These are phyloP conservation scores for Puccinia horiana DNA, from an alignment of 1,284 basidiomycete genomes.

Conservation along the genomic window DNA sequence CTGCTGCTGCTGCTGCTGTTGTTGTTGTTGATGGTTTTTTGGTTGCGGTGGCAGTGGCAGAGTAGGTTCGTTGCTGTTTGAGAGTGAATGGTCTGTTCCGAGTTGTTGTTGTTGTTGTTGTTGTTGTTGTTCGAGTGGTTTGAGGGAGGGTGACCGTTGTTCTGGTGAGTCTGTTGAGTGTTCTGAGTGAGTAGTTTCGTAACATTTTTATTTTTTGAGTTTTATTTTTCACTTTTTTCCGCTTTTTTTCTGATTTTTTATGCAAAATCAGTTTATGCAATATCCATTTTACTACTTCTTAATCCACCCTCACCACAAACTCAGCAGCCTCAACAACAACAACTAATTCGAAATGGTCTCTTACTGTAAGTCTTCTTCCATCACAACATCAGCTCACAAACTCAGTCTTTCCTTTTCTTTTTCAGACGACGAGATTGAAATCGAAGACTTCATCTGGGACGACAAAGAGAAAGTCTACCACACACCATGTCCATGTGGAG, in stretches of 20 bases:
- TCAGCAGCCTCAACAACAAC: not conserved
- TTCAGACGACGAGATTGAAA: conserved; percentile 82
- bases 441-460: conserved; percentile 94
- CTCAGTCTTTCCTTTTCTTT: conserved; percentile 61
- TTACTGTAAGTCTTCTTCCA: conserved; percentile 16
- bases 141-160: not conserved
- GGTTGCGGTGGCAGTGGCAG: not conserved
- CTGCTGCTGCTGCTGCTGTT: conserved; percentile 20
- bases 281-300: not conserved
- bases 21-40: not conserved
- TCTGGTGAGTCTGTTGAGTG: not conserved
- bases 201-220: not conserved
- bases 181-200: not conserved
- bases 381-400: not conserved
- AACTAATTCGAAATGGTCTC: conserved; percentile 20
- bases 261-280: not conserved
- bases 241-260: not conserved
- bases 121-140: too few relatives aligned
- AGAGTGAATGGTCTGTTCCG: not conserved
- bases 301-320: not conserved
- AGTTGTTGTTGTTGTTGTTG: not conserved
- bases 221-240: not conserved
- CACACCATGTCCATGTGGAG: conserved; percentile 97
- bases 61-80: not conserved
- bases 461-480: conserved; percentile 78